phyloP scores from a whole-genome alignment of 2,329 filamentous ascomycete genomes.

The Endoconidiophora polonica region DNA sequence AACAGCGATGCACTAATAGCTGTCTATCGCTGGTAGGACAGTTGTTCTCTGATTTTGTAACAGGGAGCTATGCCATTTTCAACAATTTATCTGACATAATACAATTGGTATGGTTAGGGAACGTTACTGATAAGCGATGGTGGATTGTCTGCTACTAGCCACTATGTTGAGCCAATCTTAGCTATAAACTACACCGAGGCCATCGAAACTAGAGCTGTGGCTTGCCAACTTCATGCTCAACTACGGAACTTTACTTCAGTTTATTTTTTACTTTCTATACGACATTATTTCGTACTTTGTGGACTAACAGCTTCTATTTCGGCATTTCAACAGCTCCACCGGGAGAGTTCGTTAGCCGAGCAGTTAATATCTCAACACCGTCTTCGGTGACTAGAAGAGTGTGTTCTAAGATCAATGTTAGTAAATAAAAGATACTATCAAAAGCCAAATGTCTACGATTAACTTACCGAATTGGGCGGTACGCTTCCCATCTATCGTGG shows the following conservation, averaged over 20 bases:
- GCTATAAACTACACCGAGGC: too few species aligned
- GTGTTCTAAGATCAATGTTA: constrained; percentile 38
- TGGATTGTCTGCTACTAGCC: too few species aligned
- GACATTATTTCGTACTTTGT: neutral
- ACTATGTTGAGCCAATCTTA: too few species aligned
- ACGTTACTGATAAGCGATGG: too few species aligned
- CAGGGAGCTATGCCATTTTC: too few species aligned
- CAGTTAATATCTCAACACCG: constrained; percentile 68
- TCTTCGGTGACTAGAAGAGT: constrained; percentile 70
- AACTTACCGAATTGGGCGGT: constrained; percentile 80
- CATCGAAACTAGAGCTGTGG: too few species aligned
- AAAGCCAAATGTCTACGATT: neutral
- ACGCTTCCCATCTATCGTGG: constrained; percentile 72
- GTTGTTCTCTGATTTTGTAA: too few species aligned
- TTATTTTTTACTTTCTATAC: neutral
- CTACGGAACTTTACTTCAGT: neutral
- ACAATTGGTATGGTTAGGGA: too few species aligned
- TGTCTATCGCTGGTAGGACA: too few species aligned
- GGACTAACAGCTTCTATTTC: neutral
- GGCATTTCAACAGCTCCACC: constrained; percentile 54
- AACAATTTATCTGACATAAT: too few species aligned
- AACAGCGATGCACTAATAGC: too few species aligned
- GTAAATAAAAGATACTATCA: neutral
- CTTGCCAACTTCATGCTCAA: too few species aligned
- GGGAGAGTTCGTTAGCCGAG: constrained; percentile 53